Evolutionary conservation across 768 basidiomycete species (phyloP).

Genomic region (Rhodosporidiobolus sp.): DNA sequence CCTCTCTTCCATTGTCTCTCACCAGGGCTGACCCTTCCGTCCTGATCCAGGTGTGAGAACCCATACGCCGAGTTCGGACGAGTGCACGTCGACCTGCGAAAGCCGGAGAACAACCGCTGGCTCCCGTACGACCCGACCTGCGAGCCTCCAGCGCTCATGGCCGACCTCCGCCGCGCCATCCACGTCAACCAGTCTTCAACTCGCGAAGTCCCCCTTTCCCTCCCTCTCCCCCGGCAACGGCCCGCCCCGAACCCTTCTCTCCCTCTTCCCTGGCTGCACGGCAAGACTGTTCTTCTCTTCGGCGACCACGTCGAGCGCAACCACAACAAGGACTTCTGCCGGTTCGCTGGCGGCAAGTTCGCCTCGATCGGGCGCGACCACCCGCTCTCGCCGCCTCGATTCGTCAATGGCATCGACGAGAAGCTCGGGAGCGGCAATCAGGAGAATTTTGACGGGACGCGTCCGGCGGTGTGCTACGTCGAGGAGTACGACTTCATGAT

Average conservation of each 20-base stretch:
- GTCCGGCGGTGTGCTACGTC: conserved; percentile 35
- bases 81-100: not conserved
- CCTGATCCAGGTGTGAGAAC: conserved; percentile 19
- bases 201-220: not conserved
- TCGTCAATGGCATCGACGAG: conserved; percentile 40
- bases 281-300: conserved; percentile 37
- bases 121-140: conserved; percentile 27
- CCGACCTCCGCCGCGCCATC: conserved; percentile 15
- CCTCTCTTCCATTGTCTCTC: not conserved
- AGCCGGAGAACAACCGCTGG: conserved; percentile 23
- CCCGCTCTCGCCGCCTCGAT: conserved; percentile 34
- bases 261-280: conserved; percentile 30
- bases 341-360: conserved; percentile 32
- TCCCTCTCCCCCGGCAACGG: conserved; percentile 2
- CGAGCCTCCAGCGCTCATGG: conserved; percentile 23
- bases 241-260: not conserved
- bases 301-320: conserved; percentile 39
- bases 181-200: not conserved
- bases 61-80: conserved; percentile 34
- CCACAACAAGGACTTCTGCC: conserved; percentile 38
- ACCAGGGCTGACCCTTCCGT: not conserved
- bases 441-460: conserved; percentile 9
- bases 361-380: conserved; percentile 26
- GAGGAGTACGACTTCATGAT: conserved; percentile 31
- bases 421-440: conserved; percentile 5